Conservation (phyloP, 106 monocot species). For the Allium cepa region DNA sequence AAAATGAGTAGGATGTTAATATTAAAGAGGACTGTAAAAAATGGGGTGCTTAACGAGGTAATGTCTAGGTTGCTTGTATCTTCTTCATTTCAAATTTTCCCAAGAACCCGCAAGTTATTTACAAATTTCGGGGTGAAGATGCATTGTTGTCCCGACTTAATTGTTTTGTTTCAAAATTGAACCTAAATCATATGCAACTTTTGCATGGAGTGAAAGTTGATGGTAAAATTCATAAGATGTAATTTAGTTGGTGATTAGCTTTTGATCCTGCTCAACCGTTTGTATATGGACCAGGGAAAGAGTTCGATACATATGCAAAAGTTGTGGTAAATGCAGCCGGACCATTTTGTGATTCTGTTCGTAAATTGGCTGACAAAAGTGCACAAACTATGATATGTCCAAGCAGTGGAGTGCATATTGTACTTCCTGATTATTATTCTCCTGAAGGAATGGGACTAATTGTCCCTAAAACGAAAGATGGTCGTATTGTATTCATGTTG, state of each 20-base stretch:
- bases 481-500: slow-evolving; percentile 91
- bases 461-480: slow-evolving; percentile 99
- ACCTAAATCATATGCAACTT: not conserved
- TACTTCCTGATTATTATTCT: slow-evolving; percentile 98
- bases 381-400: slow-evolving; percentile 71
- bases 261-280: slow-evolving; percentile 21
- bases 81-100: too few species aligned
- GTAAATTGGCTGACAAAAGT: slow-evolving; percentile 81
- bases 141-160: too few species aligned
- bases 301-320: slow-evolving; percentile 82
- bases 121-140: too few species aligned
- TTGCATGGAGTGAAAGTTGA: not conserved
- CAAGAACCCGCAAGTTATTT: too few species aligned
- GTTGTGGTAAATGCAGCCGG: slow-evolving; percentile 93
- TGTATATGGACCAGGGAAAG: slow-evolving; percentile 58
- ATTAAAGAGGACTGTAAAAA: too few species aligned
- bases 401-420: slow-evolving; percentile 95
- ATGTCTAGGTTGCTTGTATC: too few species aligned
- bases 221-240: too few species aligned
- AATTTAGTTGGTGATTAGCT: too few species aligned
- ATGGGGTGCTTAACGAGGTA: too few species aligned
- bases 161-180: too few species aligned
- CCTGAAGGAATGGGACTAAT: slow-evolving; percentile 99
- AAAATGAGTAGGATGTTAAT: too few species aligned
- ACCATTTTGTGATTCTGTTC: slow-evolving; percentile 88